Conservation (phyloP, 768 basidiomycete genomes). For the Mycena galericulata region DNA sequence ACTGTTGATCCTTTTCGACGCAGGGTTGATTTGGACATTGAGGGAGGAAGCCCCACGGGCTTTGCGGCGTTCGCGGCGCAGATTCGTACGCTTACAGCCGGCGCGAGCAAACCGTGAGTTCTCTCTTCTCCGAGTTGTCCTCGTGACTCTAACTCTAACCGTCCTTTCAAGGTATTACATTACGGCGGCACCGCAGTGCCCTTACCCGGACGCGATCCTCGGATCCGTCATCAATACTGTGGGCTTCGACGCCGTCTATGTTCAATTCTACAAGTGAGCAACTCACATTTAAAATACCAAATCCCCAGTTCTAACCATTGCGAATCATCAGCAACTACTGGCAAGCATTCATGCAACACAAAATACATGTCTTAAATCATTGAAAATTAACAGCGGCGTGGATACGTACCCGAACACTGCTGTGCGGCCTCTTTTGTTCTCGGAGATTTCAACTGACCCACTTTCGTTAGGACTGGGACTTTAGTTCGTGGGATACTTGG, state of each 20-base stretch:
- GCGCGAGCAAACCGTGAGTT: slow-evolving; percentile 61
- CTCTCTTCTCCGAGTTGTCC: not conserved
- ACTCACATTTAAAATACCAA: no score
- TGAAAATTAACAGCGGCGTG: slow-evolving; percentile 10
- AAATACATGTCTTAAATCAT: not conserved
- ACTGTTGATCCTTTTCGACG: not conserved
- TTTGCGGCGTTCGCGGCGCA: slow-evolving; percentile 67
- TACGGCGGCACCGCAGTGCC: slow-evolving; percentile 71
- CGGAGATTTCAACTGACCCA: not conserved
- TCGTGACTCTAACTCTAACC: no score
- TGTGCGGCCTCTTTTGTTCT: not conserved
- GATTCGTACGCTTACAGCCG: slow-evolving; percentile 60
- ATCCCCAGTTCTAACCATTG: no score
- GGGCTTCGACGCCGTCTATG: slow-evolving; percentile 77
- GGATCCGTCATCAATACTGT: slow-evolving; percentile 70
- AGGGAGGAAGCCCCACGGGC: slow-evolving; percentile 64
- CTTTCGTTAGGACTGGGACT: slow-evolving; percentile 56
- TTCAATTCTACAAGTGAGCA: slow-evolving; percentile 71
- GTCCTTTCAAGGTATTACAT: slow-evolving; percentile 64
- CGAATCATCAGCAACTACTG: no score
- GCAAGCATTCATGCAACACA: not conserved
- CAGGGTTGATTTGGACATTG: slow-evolving; percentile 78
- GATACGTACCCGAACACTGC: not conserved
- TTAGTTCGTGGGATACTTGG: slow-evolving; percentile 66
- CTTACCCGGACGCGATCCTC: slow-evolving; percentile 75